Evolutionary conservation across 2,329 filamentous ascomycete species (phyloP), one percentile per base, ranked within the genome.

Genomic region (Kalmusia sp.): DNA sequence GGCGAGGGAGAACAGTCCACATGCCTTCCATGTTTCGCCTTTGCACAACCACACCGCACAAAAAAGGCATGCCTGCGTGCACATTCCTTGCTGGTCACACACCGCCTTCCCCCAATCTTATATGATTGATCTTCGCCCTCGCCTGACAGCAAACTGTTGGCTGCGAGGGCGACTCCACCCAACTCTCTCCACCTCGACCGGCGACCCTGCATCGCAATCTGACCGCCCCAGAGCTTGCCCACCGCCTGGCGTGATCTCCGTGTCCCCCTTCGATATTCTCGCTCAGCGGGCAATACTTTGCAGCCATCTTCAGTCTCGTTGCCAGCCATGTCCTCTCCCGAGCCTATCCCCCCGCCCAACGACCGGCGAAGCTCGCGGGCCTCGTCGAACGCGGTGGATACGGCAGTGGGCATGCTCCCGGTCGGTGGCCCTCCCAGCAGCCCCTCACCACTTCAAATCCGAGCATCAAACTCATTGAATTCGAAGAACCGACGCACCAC

Each of bases 351-450:
- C 28, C 67, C 68, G 50, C 69, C 71, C 37, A 68, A 72, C 61
- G 65, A 69, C 64, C 58, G 71, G 31, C 70, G 71, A 17, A 69
- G 61, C 55, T 74, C 71, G 59, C 66, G 69, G 38, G 66, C 71
- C 50, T 64, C 50, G 50, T 63, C 70, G 6, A 70, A 63, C 65
- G 39, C 39, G 39, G 67, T 62, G 22, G 65, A 59, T 38, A 55
- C 59, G 54, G 48, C 54, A 17, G 64, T 58, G 27, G 63, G 60
- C 49, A 54, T 71, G 59, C 57, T 67, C 51, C 62, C 68, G 60
- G 71, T 75, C 63, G 73, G 73, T 63, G 68, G 69, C 55, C 72
- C 72, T 66, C 73, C 73, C 33, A 63, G 55, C 61, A 69, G 65
- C 43, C 73, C 72, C 52, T 75, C 72, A 54, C 73, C 73, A 17